These are phyloP conservation scores for Ophiorrhiza pumila DNA, from an alignment of 257 asterid species.

Conservation along the genomic window DNA sequence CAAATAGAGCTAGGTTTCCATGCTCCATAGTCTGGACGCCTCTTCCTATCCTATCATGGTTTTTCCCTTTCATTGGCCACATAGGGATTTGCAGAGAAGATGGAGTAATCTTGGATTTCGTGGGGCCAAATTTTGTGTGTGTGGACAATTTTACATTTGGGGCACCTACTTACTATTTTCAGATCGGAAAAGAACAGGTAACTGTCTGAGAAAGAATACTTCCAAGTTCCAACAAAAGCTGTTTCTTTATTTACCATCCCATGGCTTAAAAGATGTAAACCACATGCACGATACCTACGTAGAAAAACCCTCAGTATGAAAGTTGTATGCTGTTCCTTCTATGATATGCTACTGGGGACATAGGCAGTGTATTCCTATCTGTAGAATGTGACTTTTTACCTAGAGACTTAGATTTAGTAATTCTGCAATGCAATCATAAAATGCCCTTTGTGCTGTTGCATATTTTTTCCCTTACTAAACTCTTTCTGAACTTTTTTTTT, in stretches of 20 bases:
- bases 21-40: conserved; percentile 96
- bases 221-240: background rate
- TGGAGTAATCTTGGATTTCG: conserved; percentile 90
- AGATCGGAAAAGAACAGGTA: conserved; percentile 72
- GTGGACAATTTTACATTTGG: conserved; percentile 91
- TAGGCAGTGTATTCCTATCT: background rate
- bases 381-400: background rate
- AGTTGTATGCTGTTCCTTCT: background rate
- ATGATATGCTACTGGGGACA: background rate
- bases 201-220: conserved; percentile 7
- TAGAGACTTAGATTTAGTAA: background rate
- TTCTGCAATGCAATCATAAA: conserved; percentile 4
- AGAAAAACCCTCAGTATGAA: background rate
- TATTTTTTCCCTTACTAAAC: conserved; percentile 4
- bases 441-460: background rate
- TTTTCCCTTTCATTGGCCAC: conserved; percentile 84
- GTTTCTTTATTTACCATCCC: no score
- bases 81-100: conserved; percentile 86
- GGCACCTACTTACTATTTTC: conserved; percentile 73
- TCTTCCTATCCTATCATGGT: conserved; percentile 85
- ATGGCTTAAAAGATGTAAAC: background rate
- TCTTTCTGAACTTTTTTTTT: conserved; percentile 2
- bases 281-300: background rate
- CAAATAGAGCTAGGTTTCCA: conserved; percentile 65
- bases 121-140: conserved; percentile 84